Evolutionary conservation across 179 eudicot species (phyloP), one percentile per base, ranked within the genome.

Genomic region (Actinidia polygama): DNA sequence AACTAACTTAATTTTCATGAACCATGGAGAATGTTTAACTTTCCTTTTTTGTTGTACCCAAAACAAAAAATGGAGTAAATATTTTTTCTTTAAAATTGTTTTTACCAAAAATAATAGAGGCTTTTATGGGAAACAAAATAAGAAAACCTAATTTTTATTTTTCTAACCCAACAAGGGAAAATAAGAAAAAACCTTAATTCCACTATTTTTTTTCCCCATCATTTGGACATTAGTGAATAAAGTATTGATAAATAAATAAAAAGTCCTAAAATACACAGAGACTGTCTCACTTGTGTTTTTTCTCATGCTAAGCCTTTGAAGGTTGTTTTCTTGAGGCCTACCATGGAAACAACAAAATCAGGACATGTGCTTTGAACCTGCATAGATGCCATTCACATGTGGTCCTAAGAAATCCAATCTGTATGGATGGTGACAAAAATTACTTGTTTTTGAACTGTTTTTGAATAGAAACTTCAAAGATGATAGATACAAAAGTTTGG

Each of bases 351-450:
- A 70, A 18, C 73, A 14, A 12, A 8, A 14, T 47, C 53, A 18
- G 53, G 0, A 4, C 49, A 36, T 36, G 73, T 6, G 47, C 3
- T 68, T 15, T 36, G 44, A 40, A 40, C 4, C 73, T 40, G 44
- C 4, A 40, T 3, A 30, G 1, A 40, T 40, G 44, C 44, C 55
- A 53, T 8, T 53, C 10, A 11, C 51, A 40, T 16, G 53, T 70
- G 74, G 74, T 70, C 74, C 74, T 18, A 18, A 44, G 53, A 70
- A 44, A 70, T 70, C 24, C 19, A 18, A 36, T 14, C 72, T 68
- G 9, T 36, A 36, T 68, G 30, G 49, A 68, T 68, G 47, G 15
- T 68, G 47, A 68, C n/a, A 6, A 53, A 53, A 12, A 21, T 4
- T 14, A 5, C 7, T 14, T 30, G 72, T 18, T 68, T 30, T 36